phyloP scores from a whole-genome alignment of 2,329 filamentous ascomycete species.

The Hymenoscyphus fructigenus region DNA sequence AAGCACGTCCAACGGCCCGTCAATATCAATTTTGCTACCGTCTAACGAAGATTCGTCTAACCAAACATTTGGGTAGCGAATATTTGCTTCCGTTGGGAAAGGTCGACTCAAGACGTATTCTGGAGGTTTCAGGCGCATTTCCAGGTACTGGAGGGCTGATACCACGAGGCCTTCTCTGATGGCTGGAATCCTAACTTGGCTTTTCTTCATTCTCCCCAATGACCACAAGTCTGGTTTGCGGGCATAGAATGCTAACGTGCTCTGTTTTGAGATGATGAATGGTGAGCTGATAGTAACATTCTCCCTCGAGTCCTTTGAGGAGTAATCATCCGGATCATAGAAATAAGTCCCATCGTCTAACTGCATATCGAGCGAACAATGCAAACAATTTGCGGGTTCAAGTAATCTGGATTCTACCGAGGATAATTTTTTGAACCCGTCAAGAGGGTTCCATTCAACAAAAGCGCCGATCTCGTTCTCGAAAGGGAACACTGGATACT shows the following conservation, averaged over 20 bases:
- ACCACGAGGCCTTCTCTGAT: constrained; percentile 5
- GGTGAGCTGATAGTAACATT: too few relatives aligned
- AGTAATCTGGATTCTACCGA: neutral
- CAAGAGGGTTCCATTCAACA: constrained; percentile 5
- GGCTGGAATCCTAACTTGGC: neutral
- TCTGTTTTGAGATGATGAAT: too few relatives aligned
- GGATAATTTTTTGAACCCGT: neutral
- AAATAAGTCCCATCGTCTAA: too few relatives aligned
- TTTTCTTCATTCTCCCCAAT: neutral
- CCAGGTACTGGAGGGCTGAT: constrained; percentile 5
- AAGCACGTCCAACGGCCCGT: neutral
- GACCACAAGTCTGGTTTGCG: neutral
- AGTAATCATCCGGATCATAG: too few relatives aligned
- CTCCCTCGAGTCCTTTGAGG: too few relatives aligned
- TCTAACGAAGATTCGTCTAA: constrained; percentile 1
- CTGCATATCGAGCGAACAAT: constrained; percentile 1
- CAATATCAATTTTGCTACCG: neutral
- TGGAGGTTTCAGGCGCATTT: constrained; percentile 3
- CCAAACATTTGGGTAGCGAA: constrained; percentile 8
- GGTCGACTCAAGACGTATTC: neutral
- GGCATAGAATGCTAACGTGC: neutral
- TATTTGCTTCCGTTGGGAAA: neutral
- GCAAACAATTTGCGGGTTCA: neutral
- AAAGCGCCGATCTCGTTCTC: neutral
- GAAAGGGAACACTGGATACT: constrained; percentile 3